Percentiles rank a stretch among this genome's conserved stretches.
These are phyloP conservation scores for Beta corolliflora DNA, from an alignment of 179 eudicot species.

Conservation along the genomic window DNA sequence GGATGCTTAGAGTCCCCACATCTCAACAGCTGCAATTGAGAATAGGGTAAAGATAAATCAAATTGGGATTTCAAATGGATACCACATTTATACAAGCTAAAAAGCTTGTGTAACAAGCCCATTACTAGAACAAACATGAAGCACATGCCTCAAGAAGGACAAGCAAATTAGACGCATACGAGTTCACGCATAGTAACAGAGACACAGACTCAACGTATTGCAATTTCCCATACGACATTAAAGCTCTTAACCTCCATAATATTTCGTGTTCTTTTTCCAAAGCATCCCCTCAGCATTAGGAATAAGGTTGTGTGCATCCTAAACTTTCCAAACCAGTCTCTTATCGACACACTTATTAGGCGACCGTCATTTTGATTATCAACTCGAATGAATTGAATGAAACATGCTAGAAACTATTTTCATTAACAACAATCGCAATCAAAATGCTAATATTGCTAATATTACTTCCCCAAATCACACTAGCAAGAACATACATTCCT, in stretches of 20 bases:
- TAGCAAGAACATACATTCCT: background rate
- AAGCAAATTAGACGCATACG: background rate
- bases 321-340: background rate
- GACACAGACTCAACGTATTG: background rate
- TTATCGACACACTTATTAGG: background rate
- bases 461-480: background rate
- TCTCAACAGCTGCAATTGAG: conserved; percentile 45
- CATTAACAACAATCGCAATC: background rate
- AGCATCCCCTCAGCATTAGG: background rate
- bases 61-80: conserved; percentile 5
- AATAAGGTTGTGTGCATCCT: background rate
- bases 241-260: background rate
- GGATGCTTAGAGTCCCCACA: conserved; percentile 45
- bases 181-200: background rate
- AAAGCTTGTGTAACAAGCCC: background rate
- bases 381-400: background rate
- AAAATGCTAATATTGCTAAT: background rate
- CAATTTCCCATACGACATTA: background rate
- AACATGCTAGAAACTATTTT: background rate
- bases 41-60: conserved; percentile 5
- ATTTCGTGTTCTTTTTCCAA: background rate
- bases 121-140: conserved; percentile 4
- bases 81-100: background rate
- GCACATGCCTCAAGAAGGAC: background rate
- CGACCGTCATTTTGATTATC: background rate